Evolutionary conservation across 805 yeast genomes (phyloP), one percentile per base, ranked within the genome.

Genomic region (Naumovozyma castellii): DNA sequence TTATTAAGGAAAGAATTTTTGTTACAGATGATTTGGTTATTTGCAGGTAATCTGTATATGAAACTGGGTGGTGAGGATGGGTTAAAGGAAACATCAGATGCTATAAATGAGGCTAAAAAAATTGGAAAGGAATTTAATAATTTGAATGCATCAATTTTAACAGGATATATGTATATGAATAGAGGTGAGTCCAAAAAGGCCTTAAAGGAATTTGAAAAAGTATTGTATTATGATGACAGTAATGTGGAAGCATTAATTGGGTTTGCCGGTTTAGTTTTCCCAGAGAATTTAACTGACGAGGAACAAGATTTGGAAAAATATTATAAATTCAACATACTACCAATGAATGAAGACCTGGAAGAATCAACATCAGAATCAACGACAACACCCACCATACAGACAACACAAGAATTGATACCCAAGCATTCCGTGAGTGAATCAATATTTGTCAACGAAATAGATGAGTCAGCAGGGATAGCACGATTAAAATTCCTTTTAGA

Each of bases 1-100:
- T 46, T 12, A 45, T 34, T 43, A 56, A 33, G 40, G 1, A 45
- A 46, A 13, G 75, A 69, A 33, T 61, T 64, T 35, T 51, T 76
- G 8, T 54, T 78, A 35, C 85, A 79, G 49, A 67, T 68, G 27
- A 53, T 84, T 18, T 87, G 96, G 95, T 56, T 87, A 37, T 75
- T 86, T 74, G 70, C 84, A 0, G 71, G 86, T 0, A 69, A 71
- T 29, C 62, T 85, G 19, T 86, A 84, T 54, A 63, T 73, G 49
- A 72, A 73, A 43, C 15, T 42, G 0, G 41, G 41, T 9, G 10
- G 27, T 22, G 68, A 73, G 4, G 78, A 73, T 1, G 57, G 73
- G 31, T 46, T 63, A 1, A 69, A 65, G 2, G 94, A 85, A 39
- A 76, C 88, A 1, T 78, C 77, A 49, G 77, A 73, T 42, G 80